phyloP scores from a whole-genome alignment of 192 early-diverging fungal species.

The Pilobolus umbonatus region DNA sequence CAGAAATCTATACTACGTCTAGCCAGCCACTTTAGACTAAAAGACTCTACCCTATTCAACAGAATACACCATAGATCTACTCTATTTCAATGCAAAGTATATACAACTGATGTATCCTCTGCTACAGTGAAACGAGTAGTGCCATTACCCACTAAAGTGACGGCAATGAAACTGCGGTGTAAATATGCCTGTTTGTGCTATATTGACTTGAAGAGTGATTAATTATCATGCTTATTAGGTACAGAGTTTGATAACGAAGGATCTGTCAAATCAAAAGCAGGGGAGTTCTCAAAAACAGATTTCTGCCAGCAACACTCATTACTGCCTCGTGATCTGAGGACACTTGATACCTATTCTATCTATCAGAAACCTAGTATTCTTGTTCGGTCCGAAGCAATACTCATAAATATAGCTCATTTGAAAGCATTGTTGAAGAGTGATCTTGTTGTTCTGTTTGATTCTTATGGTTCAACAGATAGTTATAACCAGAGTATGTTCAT shows the following conservation, averaged over 20 bases:
- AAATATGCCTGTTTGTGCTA: background rate
- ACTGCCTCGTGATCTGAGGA: conserved; percentile 83
- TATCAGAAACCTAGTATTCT: conserved; percentile 80
- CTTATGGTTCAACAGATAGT: conserved; percentile 58
- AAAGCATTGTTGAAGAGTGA: conserved; percentile 79
- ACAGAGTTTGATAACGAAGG: conserved; percentile 68
- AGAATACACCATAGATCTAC: no score
- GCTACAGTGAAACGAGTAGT: background rate
- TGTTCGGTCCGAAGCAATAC: conserved; percentile 74
- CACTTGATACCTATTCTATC: conserved; percentile 68
- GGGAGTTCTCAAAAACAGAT: conserved; percentile 73
- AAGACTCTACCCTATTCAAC: no score
- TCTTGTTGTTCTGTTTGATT: conserved; percentile 71
- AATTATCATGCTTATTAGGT: conserved; percentile 28
- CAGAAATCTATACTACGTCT: no score
- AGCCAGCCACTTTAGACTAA: no score
- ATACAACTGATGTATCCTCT: no score
- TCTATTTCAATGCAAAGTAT: no score
- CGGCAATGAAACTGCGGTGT: conserved; percentile 16
- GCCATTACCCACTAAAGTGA: conserved; percentile 3
- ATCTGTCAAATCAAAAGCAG: conserved; percentile 63
- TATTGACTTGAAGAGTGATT: background rate
- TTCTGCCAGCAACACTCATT: conserved; percentile 73
- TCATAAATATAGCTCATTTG: conserved; percentile 79
- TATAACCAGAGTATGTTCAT: conserved; percentile 74